Percentiles rank a stretch among this genome's conserved stretches.
These are phyloP conservation scores for Coemansia interrupta DNA, from an alignment of 192 early-diverging fungal genomes.

Conservation along the genomic window DNA sequence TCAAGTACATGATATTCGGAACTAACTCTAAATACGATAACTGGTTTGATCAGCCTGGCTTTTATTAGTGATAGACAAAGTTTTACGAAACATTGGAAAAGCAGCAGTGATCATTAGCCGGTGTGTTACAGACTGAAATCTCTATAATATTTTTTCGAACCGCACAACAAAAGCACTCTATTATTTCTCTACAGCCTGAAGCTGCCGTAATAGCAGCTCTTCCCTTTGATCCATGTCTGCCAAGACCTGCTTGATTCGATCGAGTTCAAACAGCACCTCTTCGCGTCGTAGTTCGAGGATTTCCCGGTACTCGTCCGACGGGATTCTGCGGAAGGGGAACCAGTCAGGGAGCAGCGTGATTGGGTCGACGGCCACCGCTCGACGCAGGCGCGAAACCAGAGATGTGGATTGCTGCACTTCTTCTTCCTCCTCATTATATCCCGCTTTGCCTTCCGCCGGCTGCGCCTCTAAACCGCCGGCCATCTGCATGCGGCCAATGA, in stretches of 20 bases:
- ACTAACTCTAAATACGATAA: too few relatives aligned
- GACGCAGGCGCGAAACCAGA: constrained; percentile 13
- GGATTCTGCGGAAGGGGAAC: constrained; percentile 62
- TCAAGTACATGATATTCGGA: too few relatives aligned
- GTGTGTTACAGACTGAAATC: too few relatives aligned
- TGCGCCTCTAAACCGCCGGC: background rate
- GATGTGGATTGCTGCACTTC: constrained; percentile 9
- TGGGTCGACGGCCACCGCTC: constrained; percentile 21
- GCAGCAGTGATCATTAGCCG: too few relatives aligned
- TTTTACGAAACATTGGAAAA: too few relatives aligned
- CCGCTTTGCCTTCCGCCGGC: background rate
- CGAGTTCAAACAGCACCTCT: constrained; percentile 20
- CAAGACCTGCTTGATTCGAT: constrained; percentile 15
- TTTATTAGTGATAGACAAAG: too few relatives aligned
- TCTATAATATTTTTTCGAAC: too few relatives aligned
- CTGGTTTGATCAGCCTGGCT: too few relatives aligned
- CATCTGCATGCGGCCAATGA: constrained; percentile 31
- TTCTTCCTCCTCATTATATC: constrained; percentile 3
- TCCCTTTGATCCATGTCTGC: constrained; percentile 23
- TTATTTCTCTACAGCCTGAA: background rate
- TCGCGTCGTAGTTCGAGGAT: constrained; percentile 41
- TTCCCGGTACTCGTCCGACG: constrained; percentile 60
- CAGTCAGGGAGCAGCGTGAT: constrained; percentile 56
- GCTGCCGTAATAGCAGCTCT: constrained; percentile 10
- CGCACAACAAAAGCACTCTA: too few relatives aligned